Evolutionary conservation across 2,329 filamentous ascomycete species (phyloP), one percentile per base, ranked within the genome.

Genomic region (Arthrobotrys entomopaga): DNA sequence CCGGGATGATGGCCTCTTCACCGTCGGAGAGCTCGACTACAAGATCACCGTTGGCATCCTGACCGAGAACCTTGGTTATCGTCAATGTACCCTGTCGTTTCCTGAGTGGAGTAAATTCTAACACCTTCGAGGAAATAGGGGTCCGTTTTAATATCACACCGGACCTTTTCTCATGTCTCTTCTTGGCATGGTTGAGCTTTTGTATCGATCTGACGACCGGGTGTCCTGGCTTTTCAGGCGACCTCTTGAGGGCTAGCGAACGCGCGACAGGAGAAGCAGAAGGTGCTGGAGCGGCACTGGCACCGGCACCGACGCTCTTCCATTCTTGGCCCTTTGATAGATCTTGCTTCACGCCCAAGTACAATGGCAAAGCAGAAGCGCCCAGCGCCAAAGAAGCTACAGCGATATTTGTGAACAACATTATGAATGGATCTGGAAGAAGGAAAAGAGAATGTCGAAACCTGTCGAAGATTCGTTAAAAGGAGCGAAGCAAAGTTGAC

Each of bases 391-490:
- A 16, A 10, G 54, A 58, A 24, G 20, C 38, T 22, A 58, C 20
- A 58, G 54, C 38, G n/a, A 58, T 43, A 20, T 15, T 58, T 13
- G n/a, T 58, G 54, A 58, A 58, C 54, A 58, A 46, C 54, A 58
- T 58, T 24, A 20, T 58, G 34, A 46, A 58, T 43, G 20, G 6
- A 3, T 34, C n/a, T 34, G 2, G 29, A 34, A 34, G 29, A 34
- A 34, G 10, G 6, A 10, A 34, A 34, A 34, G 10, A 34, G 29
- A 34, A 34, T 24, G n/a, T 42, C 54, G 19, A 58, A 42, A 26
- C 19, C 54, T 20, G 54, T 58, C 54, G 19, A 43, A 26, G 13
- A 38, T 15, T 40, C 38, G 26, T 34, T 56, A 19, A 13, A 58
- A 42, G 3, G 54, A 58, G 43, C 15, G 54, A 43, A 20, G 19